A percentile compares a stretch with the other conserved stretches of the same genome.
Evolutionary conservation across 495 filamentous ascomycete species (phyloP).

Genomic region (Polyplosphaeria fusca): DNA sequence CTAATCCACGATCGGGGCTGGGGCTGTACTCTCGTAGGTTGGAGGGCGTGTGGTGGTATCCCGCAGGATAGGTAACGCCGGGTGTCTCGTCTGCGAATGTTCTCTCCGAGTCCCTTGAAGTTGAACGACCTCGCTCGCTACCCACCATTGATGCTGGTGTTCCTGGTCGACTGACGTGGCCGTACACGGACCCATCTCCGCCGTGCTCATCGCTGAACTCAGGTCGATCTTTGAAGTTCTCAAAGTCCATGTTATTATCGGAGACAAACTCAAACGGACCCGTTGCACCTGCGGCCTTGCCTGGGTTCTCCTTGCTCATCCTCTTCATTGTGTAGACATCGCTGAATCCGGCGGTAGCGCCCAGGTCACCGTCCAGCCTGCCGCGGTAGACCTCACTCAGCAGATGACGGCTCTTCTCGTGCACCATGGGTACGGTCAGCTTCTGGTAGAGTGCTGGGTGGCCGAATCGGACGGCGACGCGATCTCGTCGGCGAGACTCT

Average conservation of each 20-base stretch:
- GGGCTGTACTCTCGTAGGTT: conserved; percentile 37
- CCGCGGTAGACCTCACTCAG: conserved; percentile 79
- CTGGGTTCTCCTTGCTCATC: conserved; percentile 73
- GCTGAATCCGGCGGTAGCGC: conserved; percentile 48
- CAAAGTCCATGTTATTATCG: conserved; percentile 87
- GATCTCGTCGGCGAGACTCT: conserved; percentile 57
- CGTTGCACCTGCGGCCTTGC: conserved; percentile 54
- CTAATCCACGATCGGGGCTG: conserved; percentile 11
- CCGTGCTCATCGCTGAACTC: conserved; percentile 88
- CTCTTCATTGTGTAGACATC: conserved; percentile 69
- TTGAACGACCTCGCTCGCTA: conserved; percentile 26
- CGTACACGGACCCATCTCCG: conserved; percentile 56
- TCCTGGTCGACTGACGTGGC: conserved; percentile 36
- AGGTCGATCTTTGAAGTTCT: conserved; percentile 80
- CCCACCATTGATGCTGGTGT: conserved; percentile 32
- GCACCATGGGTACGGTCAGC: conserved; percentile 93
- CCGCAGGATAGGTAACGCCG: conserved; percentile 39
- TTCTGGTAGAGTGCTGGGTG: conserved; percentile 87
- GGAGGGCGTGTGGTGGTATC: conserved; percentile 41
- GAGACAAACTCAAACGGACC: conserved; percentile 82
- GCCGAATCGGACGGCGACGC: conserved; percentile 77
- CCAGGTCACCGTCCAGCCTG: conserved; percentile 59
- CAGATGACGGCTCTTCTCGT: conserved; percentile 79
- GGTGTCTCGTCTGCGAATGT: conserved; percentile 17
- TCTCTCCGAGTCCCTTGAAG: conserved; percentile 28